A percentile compares a stretch with the other conserved stretches of the same genome.
phyloP scores from a whole-genome alignment of 345 rosid species.

The Alliaria petiolata region DNA sequence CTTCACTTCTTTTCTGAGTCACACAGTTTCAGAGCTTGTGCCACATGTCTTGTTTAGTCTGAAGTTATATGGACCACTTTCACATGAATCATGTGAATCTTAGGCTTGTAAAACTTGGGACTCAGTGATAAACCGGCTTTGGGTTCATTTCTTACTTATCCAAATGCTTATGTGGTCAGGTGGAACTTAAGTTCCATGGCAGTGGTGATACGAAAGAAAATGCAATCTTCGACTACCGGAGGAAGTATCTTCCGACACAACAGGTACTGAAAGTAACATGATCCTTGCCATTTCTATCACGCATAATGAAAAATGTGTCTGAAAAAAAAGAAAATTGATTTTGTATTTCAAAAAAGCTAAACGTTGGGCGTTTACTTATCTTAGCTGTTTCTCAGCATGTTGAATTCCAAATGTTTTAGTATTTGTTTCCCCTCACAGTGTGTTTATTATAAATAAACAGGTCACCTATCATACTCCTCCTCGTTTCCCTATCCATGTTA shows the following conservation, averaged over 20 bases:
- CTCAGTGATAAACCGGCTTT: neutral
- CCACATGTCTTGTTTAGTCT: neutral
- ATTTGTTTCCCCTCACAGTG: neutral
- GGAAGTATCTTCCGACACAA: slow-evolving; percentile 93
- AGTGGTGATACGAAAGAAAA: slow-evolving; percentile 60
- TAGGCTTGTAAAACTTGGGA: neutral
- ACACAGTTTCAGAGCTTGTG: neutral
- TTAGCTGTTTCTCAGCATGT: slow-evolving; percentile 5
- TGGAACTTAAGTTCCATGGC: slow-evolving; percentile 77
- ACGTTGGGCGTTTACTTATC: neutral
- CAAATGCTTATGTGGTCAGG: slow-evolving; percentile 46
- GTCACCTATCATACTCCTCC: slow-evolving; percentile 97
- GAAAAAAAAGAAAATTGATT: no score
- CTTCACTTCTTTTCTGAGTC: slow-evolving; percentile 9
- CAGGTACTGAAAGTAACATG: slow-evolving; percentile 50
- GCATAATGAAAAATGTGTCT: neutral
- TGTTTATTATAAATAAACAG: slow-evolving; percentile 38
- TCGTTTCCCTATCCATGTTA: slow-evolving; percentile 74
- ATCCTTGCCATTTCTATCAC: slow-evolving; percentile 13
- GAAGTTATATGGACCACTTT: neutral
- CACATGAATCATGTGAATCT: neutral
- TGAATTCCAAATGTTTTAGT: slow-evolving; percentile 13
- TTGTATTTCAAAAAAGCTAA: neutral
- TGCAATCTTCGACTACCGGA: slow-evolving; percentile 82
- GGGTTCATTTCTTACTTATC: slow-evolving; percentile 8